A percentile compares a stretch with the other conserved stretches of the same genome.
phyloP scores from a whole-genome alignment of 345 rosid species.

The Salix dunnii region DNA sequence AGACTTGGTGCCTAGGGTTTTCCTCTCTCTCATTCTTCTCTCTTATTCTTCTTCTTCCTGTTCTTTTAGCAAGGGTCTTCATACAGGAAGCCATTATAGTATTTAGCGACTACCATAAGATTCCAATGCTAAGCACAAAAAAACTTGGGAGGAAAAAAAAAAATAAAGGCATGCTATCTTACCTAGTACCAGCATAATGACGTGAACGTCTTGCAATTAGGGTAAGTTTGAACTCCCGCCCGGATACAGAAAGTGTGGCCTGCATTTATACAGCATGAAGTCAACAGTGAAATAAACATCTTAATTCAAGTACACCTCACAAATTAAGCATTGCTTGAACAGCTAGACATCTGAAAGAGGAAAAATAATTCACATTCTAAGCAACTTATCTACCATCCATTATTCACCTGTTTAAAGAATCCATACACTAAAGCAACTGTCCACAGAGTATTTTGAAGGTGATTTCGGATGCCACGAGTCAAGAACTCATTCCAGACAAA shows the following conservation, averaged over 20 bases:
- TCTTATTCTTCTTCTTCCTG: not conserved
- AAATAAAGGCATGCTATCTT: conserved; percentile 9
- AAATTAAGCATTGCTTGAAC: not conserved
- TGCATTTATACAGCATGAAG: conserved; percentile 33
- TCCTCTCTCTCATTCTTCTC: not conserved
- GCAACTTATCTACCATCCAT: not conserved
- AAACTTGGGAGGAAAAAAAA: not conserved
- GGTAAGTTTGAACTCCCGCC: conserved; percentile 72
- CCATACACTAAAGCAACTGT: conserved; percentile 97
- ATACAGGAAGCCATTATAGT: not conserved
- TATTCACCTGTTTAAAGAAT: conserved; percentile 87
- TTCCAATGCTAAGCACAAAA: not conserved
- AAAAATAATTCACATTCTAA: not conserved
- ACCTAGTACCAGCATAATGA: conserved; percentile 98
- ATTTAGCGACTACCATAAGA: not conserved
- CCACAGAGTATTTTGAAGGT: conserved; percentile 87
- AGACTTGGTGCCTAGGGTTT: not conserved
- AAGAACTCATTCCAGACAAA: conserved; percentile 98
- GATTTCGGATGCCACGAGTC: conserved; percentile 84
- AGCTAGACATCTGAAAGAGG: not conserved
- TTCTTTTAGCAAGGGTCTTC: not conserved
- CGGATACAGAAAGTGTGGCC: conserved; percentile 70
- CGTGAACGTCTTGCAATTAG: conserved; percentile 98
- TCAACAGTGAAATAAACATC: conserved; percentile 11
- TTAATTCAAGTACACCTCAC: not conserved